phyloP scores from a whole-genome alignment of 2,329 filamentous ascomycete species.

The Sclerotinia spermophila region DNA sequence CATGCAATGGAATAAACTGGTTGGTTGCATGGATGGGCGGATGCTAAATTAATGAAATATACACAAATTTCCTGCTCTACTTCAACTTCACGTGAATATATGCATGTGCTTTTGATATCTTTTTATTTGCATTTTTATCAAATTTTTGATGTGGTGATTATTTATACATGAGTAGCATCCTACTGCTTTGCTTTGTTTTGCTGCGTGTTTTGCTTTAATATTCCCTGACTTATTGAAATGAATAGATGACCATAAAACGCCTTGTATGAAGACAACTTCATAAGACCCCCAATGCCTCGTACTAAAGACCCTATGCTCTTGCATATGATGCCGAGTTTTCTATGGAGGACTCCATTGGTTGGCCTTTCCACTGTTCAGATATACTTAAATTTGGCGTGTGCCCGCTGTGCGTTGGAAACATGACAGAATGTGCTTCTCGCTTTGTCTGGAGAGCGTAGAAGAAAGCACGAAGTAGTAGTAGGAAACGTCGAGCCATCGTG shows the following conservation, averaged over 20 bases:
- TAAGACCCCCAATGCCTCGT: neutral
- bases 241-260: constrained; percentile 19
- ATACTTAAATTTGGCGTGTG: neutral
- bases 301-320: neutral
- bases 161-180: constrained; percentile 6
- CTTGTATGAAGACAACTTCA: constrained; percentile 10
- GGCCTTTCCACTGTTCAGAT: neutral
- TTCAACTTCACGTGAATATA: neutral
- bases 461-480: neutral
- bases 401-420: neutral
- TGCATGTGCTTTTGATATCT: neutral
- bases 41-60: constrained; percentile 11
- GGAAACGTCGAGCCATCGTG: neutral
- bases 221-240: neutral
- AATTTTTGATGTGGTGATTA: neutral
- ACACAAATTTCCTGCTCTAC: neutral
- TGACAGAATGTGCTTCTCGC: neutral
- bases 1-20: neutral
- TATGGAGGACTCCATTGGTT: neutral
- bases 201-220: neutral
- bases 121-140: constrained; percentile 4
- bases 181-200: neutral
- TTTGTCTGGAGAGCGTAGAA: neutral
- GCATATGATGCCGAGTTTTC: neutral
- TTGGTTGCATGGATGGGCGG: neutral